Conservation (phyloP, 1,284 basidiomycete species). For the Pseudomicrostroma phylloplanum region DNA sequence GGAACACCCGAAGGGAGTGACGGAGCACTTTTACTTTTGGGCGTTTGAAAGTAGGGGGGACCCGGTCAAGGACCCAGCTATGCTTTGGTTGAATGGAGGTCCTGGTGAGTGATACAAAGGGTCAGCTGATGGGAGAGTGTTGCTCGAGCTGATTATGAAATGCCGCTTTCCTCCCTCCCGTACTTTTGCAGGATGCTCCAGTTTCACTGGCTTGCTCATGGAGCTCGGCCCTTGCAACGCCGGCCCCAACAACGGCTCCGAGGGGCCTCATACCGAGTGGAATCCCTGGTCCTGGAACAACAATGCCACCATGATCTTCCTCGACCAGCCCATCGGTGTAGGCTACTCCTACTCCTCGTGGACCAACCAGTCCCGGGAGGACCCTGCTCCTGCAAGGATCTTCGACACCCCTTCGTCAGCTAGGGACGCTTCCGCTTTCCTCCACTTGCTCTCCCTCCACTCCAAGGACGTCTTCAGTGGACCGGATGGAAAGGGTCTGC, state of each 20-base stretch:
- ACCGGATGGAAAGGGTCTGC: constrained; percentile 7
- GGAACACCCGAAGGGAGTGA: constrained; percentile 22
- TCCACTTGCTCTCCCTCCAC: constrained; percentile 44
- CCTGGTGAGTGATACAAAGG: constrained; percentile 13
- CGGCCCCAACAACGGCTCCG: constrained; percentile 15
- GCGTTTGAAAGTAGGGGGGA: constrained; percentile 44
- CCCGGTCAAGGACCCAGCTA: constrained; percentile 37
- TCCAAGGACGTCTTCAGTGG: constrained; percentile 28
- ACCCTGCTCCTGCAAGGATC: constrained; percentile 26
- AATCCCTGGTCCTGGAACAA: constrained; percentile 45
- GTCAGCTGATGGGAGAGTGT: background rate
- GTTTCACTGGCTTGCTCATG: constrained; percentile 45
- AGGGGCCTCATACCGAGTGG: constrained; percentile 27
- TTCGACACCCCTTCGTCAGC: constrained; percentile 35
- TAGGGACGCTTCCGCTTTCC: constrained; percentile 42
- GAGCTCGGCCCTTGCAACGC: constrained; percentile 49
- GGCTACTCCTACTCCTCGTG: constrained; percentile 48
- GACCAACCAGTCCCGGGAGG: constrained; percentile 28
- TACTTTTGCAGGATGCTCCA: constrained; percentile 28
- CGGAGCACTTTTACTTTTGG: constrained; percentile 51
- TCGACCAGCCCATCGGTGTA: constrained; percentile 47
- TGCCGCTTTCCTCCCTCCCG: background rate
- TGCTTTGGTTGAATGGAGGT: constrained; percentile 48
- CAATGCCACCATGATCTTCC: constrained; percentile 45
- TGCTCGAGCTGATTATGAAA: background rate